Evolutionary conservation across 306 rosid species (phyloP).

Genomic region (Begonia peltatifolia): DNA sequence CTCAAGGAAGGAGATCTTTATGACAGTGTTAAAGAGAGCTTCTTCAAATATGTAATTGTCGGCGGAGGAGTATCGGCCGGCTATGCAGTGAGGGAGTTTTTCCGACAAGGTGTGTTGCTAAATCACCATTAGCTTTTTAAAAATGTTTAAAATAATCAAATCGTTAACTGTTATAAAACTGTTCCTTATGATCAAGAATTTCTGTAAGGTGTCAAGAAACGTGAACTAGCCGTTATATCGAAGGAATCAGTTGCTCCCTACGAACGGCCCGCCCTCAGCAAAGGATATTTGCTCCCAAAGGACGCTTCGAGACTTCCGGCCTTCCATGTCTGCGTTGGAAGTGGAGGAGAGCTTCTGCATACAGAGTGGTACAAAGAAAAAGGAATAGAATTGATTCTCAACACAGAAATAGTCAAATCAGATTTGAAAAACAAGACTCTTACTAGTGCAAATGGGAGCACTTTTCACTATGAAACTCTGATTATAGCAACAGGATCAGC

Average conservation of each 20-base stretch:
- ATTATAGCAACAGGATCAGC: slow-evolving; percentile 32
- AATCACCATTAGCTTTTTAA: no score
- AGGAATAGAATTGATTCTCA: slow-evolving; percentile 25
- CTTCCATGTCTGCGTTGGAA: slow-evolving; percentile 37
- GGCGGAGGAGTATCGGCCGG: slow-evolving; percentile 48
- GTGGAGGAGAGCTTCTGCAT: slow-evolving; percentile 31
- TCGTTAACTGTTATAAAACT: no score
- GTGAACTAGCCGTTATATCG: slow-evolving; percentile 30
- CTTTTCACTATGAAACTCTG: slow-evolving; percentile 14
- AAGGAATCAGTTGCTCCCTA: slow-evolving; percentile 35
- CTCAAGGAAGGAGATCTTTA: slow-evolving; percentile 16
- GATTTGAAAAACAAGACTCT: slow-evolving; percentile 16
- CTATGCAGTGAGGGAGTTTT: slow-evolving; percentile 38
- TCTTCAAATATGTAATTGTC: slow-evolving; percentile 22
- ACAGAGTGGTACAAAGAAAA: slow-evolving; percentile 26
- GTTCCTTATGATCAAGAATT: no score
- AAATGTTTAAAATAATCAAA: no score
- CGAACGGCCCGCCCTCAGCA: slow-evolving; percentile 34
- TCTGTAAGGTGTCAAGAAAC: slow-evolving; percentile 1
- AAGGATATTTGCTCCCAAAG: slow-evolving; percentile 25
- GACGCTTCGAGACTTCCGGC: slow-evolving; percentile 23
- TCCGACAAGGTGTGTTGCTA: slow-evolving; percentile 7
- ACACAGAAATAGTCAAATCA: slow-evolving; percentile 18
- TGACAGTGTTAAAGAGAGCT: neutral
- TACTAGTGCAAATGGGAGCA: slow-evolving; percentile 12